These are phyloP conservation scores for Murraya paniculata DNA, from an alignment of 345 rosid species.

Conservation along the genomic window DNA sequence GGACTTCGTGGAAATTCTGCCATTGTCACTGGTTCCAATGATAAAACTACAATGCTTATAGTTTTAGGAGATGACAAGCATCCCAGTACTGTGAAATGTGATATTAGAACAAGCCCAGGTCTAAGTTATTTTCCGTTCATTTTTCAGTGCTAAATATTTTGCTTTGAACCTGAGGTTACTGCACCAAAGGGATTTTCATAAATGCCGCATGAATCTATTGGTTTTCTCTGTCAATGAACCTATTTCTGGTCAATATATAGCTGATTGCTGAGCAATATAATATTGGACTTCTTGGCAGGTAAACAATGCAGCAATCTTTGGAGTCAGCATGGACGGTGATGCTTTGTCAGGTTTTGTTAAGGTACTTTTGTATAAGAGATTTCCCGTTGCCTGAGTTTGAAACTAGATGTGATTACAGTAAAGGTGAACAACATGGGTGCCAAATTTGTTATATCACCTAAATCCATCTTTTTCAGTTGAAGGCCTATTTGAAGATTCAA, in stretches of 20 bases:
- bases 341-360: slow-evolving; percentile 21
- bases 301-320: slow-evolving; percentile 50
- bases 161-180: background rate
- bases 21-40: background rate
- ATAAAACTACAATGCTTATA: background rate
- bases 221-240: too few species aligned
- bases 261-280: background rate
- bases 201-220: too few species aligned
- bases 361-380: background rate
- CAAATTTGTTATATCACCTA: background rate
- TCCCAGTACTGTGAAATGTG: background rate
- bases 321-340: slow-evolving; percentile 20
- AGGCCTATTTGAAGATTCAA: background rate
- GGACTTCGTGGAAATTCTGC: too few species aligned
- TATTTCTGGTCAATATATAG: background rate
- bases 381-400: background rate
- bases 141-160: background rate
- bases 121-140: background rate
- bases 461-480: background rate
- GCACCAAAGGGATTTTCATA: background rate
- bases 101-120: background rate
- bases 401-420: background rate
- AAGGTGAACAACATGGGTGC: background rate
- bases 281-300: slow-evolving; percentile 26
- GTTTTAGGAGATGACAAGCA: background rate